A percentile compares a stretch with the other conserved stretches of the same genome.
Conservation (phyloP, 176 grass and related monocot species). For the Bromus sterilis region DNA sequence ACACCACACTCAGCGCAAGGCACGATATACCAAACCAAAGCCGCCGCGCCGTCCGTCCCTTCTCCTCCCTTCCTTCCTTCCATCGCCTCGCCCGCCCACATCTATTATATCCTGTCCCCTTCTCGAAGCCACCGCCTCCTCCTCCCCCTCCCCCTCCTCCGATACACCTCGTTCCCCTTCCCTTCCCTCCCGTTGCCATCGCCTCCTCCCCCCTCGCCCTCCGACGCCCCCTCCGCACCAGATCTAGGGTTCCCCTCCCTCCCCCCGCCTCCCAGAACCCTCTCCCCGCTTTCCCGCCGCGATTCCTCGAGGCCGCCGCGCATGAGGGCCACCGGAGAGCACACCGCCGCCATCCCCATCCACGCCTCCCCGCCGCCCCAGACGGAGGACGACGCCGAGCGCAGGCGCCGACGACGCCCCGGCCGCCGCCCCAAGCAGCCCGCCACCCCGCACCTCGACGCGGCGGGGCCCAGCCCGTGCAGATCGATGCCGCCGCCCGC, state of each 20-base stretch:
- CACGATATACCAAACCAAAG: conserved; percentile 10
- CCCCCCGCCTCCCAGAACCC: background rate
- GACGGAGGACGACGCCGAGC: conserved; percentile 42
- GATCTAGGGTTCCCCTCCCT: conserved; percentile 61
- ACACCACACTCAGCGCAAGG: background rate
- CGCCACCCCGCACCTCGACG: conserved; percentile 1
- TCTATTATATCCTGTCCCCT: conserved; percentile 18
- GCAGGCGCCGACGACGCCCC: conserved; percentile 47
- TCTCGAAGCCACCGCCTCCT: background rate
- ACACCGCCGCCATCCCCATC: conserved; percentile 14
- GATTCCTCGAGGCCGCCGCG: background rate
- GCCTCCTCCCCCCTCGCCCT: no score
- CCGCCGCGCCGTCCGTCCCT: background rate
- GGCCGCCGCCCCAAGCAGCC: conserved; percentile 49
- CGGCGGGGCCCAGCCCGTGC: conserved; percentile 35
- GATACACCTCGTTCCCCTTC: conserved; percentile 31
- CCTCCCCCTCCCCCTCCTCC: conserved; percentile 9
- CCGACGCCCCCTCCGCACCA: background rate
- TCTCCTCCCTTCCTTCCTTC: background rate
- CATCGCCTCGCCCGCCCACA: background rate
- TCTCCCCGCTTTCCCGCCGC: background rate
- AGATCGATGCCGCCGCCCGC: conserved; percentile 72
- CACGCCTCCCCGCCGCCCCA: background rate
- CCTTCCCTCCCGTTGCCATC: conserved; percentile 23
- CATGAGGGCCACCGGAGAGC: conserved; percentile 55